Evolutionary conservation across 805 yeast genomes (phyloP), one percentile per base, ranked within the genome.

Genomic region (Hanseniaspora osmophila): DNA sequence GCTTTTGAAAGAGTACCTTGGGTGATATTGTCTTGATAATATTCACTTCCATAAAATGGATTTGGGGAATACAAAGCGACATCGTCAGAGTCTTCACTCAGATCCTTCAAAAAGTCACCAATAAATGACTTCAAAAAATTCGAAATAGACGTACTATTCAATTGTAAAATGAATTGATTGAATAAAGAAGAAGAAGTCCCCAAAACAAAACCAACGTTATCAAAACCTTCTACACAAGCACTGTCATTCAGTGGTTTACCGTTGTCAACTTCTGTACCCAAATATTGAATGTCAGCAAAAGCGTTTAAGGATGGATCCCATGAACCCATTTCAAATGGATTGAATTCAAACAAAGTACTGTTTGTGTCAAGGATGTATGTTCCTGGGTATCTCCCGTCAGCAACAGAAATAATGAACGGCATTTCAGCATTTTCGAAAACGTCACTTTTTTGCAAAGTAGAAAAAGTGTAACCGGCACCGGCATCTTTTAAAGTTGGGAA

Each of bases 111-210:
- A 51, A 75, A 64, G 43, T 60, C 57, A n/a, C 63, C 53, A 2
- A 75, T 65, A 11, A 77, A 54, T 30, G 64, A 57, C 48, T 67
- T 64, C 11, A 78, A 51, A 16, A 62, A 62, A n/a, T 78, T 76
- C 2, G 67, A 48, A 3, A 72, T 49, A 16, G 73, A 71, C 1
- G 78, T 68, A 30, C 75, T 58, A 57, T 79, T 75, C 47, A 82
- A 60, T 51, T 71, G 70, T 40, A 80, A 61, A 16, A 84, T 56
- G 44, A 80, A 67, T 58, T 77, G 78, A 58, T 83, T 85, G 68
- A 86, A 86, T 42, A 86, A 62, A 1, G 90, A 70, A 2, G 94
- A 81, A 1, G 95, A 84, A 6, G 95, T 79, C 35, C 94, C 95
- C 64, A 84, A 66, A 30, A 84, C 64, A 56, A 76, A 87, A 6